Evolutionary conservation across 2,329 filamentous ascomycete genomes (phyloP), one percentile per base, ranked within the genome.

Genomic region (Westerdykella ornata): DNA sequence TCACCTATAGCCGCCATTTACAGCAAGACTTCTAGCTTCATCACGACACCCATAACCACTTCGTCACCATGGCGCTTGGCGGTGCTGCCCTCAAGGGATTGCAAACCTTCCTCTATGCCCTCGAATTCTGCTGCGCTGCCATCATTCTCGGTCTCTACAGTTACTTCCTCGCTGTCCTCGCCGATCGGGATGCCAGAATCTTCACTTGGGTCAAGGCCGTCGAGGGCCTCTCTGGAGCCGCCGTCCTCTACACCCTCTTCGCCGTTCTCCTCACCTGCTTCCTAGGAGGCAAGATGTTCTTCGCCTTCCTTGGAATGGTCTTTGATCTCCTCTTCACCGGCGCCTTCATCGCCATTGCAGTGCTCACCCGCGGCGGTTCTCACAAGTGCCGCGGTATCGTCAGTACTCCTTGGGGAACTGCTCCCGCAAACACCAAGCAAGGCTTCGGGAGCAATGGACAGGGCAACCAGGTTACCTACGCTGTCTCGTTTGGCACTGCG

Each of bases 301-400:
- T 88, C 45, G 84, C 85, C 3, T 74, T 82, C 57, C 49, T 92
- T 40, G 85, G 78, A 48, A 78, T 94, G 48, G 46, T 89, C 17
- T 72, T 96, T 36, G 87, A 96, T 58, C 55, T 92, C 39, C 76
- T 76, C 56, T 94, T 95, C 66, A 69, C 80, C 39, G 86, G 77
- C 31, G 80, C 74, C 44, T 92, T 92, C 72, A 78, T 94, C 59
- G 94, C 88, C 59, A 78, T 96, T 45, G 87, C 88, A 1, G 72
- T 82, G 37, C 74, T 86, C 48, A 89, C 85, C 45, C 77, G 84
- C 29, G 68, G 77, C 42, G 88, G 88, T 29, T 78, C 79, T 0
- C 67, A 74, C 46, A 76, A 68, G 37, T 96, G 89, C 71, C 72
- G 68, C 12, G 79, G 79, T 36, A 68, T 69, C 13, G 44, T 70